Evolutionary conservation across 345 rosid genomes (phyloP), one percentile per base, ranked within the genome.

Genomic region (Arabis alpina): DNA sequence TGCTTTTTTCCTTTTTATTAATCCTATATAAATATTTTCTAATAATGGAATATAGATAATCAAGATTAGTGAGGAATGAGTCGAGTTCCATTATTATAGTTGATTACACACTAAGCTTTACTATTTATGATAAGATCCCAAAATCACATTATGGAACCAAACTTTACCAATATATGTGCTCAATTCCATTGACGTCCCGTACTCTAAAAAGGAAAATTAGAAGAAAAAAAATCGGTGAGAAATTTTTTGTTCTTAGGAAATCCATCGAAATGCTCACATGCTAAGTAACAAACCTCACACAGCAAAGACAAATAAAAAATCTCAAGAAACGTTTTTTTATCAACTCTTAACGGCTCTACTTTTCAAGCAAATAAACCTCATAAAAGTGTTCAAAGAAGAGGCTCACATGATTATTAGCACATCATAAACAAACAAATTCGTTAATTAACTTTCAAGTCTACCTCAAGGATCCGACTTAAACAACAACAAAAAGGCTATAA

Each of bases 21-120:
- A 24, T 23, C 27, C 30, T 23, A 3, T 28, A 28, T 28, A 54
- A 43, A 8, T 41, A 40, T 42, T 42, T 55, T 36, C 5, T 64
- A 57, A 30, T n/a, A 50, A 42, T 66, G 54, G 52, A 14, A 48
- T 42, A 66, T 66, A 51, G 13, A 15, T 36, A 41, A 52, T 10
- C 10, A 66, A 15, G 15, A 66, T 59, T 43, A 59, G 43, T 36
- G 77, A 59, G 73, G 56, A 74, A 53, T 50, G 63, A 61, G 61
- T 67, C 69, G 55, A 61, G 43, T 53, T 68, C 73, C 78, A 74
- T 67, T 60, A 74, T 52, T 4, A 42, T 60, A 67, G 68, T 68
- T 67, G 78, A 45, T 53, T 44, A 54, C 53, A 53, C 63, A 61
- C 44, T 59, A 66, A 37, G 43, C 68, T 53, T 36, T 36, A 53